These are phyloP conservation scores for Zymoseptoria crescenta DNA, from an alignment of 2,329 filamentous ascomycete genomes.

Conservation along the genomic window DNA sequence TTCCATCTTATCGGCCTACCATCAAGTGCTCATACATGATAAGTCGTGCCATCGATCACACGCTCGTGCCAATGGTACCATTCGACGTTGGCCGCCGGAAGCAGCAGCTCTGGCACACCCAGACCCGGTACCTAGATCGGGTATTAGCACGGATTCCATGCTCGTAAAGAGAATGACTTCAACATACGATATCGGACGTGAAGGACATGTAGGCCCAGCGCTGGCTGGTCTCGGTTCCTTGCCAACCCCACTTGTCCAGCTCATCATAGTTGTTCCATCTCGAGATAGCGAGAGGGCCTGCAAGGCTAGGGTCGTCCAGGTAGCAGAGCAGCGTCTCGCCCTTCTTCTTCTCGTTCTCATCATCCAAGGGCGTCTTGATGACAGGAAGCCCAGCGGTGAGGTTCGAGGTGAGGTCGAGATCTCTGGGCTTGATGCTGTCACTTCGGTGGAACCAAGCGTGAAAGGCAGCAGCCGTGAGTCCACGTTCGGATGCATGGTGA, in stretches of 20 bases:
- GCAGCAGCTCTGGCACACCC: not conserved
- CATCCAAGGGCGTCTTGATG: not conserved
- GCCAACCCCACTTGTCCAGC: constrained; percentile 3
- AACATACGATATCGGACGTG: not conserved
- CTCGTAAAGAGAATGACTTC: not conserved
- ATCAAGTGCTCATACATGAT: constrained; percentile 8
- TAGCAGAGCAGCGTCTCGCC: constrained; percentile 2
- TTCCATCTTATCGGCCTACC: not conserved
- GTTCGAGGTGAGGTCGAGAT: not conserved
- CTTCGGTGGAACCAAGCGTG: not conserved
- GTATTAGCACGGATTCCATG: not conserved
- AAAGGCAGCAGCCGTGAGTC: not conserved
- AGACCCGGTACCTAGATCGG: not conserved
- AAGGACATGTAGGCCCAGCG: not conserved
- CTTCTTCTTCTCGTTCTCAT: not conserved
- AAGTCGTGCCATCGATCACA: constrained; percentile 21
- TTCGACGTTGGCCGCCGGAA: not conserved
- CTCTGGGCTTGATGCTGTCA: not conserved
- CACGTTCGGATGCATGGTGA: not conserved
- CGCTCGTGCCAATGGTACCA: constrained; percentile 18
- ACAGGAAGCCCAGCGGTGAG: not conserved
- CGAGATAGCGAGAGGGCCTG: not conserved
- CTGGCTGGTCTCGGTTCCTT: not conserved
- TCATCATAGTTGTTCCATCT: not conserved
- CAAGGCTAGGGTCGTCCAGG: not conserved